Conservation (phyloP, 1,139 yeast genomes). For the Kodamaea derodonti region DNA sequence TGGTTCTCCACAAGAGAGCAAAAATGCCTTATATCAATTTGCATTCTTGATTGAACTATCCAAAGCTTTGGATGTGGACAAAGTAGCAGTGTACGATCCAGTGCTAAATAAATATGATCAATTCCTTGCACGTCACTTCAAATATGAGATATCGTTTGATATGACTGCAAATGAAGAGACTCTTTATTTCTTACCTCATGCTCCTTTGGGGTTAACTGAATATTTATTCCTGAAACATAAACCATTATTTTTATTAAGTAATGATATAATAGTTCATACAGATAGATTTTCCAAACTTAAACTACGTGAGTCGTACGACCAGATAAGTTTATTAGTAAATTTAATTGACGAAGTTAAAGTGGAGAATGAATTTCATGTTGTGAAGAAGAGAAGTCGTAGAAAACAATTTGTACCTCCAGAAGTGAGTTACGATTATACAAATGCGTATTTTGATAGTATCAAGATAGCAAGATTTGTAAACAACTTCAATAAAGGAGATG, state of each 20-base stretch:
- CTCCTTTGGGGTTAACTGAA: slow-evolving; percentile 60
- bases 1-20: slow-evolving; percentile 60
- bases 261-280: slow-evolving; percentile 49
- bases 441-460: slow-evolving; percentile 29
- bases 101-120: slow-evolving; percentile 47
- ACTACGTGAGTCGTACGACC: slow-evolving; percentile 38
- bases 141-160: slow-evolving; percentile 21
- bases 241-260: slow-evolving; percentile 43
- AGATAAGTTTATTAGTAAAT: slow-evolving; percentile 39
- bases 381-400: slow-evolving; percentile 25
- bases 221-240: slow-evolving; percentile 24
- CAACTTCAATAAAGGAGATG: slow-evolving; percentile 21
- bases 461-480: slow-evolving; percentile 15
- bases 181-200: slow-evolving; percentile 69
- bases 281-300: slow-evolving; percentile 44
- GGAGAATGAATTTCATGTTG: slow-evolving; percentile 22
- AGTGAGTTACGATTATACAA: slow-evolving; percentile 33
- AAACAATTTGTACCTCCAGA: slow-evolving; percentile 27
- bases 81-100: slow-evolving; percentile 58
- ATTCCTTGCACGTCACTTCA: slow-evolving; percentile 14
- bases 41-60: slow-evolving; percentile 48
- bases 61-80: slow-evolving; percentile 11
- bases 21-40: slow-evolving; percentile 60
- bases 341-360: slow-evolving; percentile 4
- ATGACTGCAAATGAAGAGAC: slow-evolving; percentile 15